A percentile compares a stretch with the other conserved stretches of the same genome.
These are phyloP conservation scores for Colletotrichum falcatum DNA, from an alignment of 2,329 filamentous ascomycete genomes.

Conservation along the genomic window DNA sequence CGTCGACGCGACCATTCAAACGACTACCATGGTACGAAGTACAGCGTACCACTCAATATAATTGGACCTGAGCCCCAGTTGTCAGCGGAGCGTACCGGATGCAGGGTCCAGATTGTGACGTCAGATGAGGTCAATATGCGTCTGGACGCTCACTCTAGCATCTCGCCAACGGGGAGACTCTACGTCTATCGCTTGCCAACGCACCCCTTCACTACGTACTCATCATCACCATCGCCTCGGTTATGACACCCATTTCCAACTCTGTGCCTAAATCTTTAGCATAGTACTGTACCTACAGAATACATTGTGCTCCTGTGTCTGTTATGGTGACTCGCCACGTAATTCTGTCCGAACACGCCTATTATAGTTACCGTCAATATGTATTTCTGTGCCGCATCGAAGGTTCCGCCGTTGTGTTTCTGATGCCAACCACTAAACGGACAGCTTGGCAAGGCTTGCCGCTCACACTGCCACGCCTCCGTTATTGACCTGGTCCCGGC, in stretches of 20 bases:
- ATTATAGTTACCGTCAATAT: neutral
- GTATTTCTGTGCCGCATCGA: neutral
- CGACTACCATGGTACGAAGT: neutral
- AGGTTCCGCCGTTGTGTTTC: neutral
- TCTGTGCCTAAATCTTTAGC: too few relatives aligned
- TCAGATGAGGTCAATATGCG: conserved; percentile 13
- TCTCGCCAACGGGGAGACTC: neutral
- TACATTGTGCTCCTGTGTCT: neutral
- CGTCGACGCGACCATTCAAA: neutral
- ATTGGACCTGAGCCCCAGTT: neutral
- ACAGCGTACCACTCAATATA: too few relatives aligned
- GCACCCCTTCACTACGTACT: neutral
- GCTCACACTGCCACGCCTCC: neutral
- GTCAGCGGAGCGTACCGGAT: neutral
- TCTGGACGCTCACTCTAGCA: neutral
- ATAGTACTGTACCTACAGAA: too few relatives aligned
- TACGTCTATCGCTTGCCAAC: neutral
- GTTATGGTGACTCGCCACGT: neutral
- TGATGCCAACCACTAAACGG: neutral
- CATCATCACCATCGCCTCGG: neutral
- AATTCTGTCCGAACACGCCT: neutral
- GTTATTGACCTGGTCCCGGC: too few relatives aligned
- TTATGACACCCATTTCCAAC: neutral
- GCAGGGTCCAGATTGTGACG: conserved; percentile 14
- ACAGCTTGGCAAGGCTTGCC: neutral